Evolutionary conservation across 768 basidiomycete species (phyloP), one percentile per base, ranked within the genome.

Genomic region (Leucogyrophana mollusca): DNA sequence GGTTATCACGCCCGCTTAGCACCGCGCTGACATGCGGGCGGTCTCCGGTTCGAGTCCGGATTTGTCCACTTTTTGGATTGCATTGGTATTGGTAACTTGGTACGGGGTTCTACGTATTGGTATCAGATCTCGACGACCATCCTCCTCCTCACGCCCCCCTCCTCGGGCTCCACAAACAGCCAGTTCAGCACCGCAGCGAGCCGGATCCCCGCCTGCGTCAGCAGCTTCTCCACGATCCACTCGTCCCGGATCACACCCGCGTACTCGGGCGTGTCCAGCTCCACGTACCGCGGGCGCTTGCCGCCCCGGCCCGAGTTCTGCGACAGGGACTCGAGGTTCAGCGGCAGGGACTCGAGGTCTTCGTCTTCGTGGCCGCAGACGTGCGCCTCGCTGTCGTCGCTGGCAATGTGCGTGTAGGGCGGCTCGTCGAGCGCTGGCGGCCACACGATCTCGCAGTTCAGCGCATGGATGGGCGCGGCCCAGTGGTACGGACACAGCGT

Each of bases 381-480:
- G 9, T 40, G 49, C 8, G 22, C 33, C 6, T 53, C 47, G 36
- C 54, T 43, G 9, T 43, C 43, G 13, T 39, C 23, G 57, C 46
- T 46, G 50, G 34, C 52, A 64, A 43, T 56, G 41, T 9, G 37
- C 43, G 24, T 58, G 50, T 73, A 77, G 7, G 73, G 70, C 21
- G 73, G 69, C 51, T 69, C 56, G 49, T 87, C 86, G 35, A 92
- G 75, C 47, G 74, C 84, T 45, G 69, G 62, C 0, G 94, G 92
- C 85, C 90, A 94, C 5, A 88, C 77, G 44, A 92, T 63, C 5
- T 83, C 77, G 71, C 94, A 95, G 68, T 93, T 93, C 52, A 95
- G 77, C 38, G 70, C 57, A 57, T 92, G 86, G 45, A 88, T 74
- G 0, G 83, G 77, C 47, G 78, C 67, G 1, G 85, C 80, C 93